Percentiles rank a stretch among this genome's conserved stretches.
Conservation (phyloP, 176 grass and related monocot species). For the Zea luxurians region DNA sequence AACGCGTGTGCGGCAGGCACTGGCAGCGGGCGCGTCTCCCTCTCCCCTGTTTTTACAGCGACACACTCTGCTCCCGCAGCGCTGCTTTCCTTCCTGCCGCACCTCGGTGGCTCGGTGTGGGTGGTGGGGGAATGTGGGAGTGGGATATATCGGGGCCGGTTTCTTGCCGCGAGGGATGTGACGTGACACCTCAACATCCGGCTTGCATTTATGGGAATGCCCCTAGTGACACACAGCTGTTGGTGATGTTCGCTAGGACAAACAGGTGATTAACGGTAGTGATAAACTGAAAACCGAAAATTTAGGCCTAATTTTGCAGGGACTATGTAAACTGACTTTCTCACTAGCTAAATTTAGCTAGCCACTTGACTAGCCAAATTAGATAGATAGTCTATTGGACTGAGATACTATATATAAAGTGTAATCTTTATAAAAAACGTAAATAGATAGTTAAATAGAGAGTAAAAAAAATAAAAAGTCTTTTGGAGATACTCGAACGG, state of each 20-base stretch:
- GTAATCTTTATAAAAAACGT: no score
- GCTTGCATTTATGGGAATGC: not conserved
- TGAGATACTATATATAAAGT: no score
- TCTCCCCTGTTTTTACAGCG: slow-evolving; percentile 45
- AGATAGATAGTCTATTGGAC: no score
- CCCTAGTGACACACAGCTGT: slow-evolving; percentile 19
- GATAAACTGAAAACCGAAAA: not conserved
- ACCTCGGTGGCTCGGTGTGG: not conserved
- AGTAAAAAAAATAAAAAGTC: no score
- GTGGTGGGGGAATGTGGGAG: no score
- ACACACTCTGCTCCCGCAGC: not conserved
- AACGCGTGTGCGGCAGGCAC: slow-evolving; percentile 39
- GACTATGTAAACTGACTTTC: no score
- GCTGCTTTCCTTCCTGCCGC: slow-evolving; percentile 13
- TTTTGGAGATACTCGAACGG: no score
- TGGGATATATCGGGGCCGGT: slow-evolving; percentile 17
- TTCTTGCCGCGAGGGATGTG: slow-evolving; percentile 31
- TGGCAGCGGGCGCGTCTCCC: slow-evolving; percentile 12
- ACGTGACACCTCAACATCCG: slow-evolving; percentile 41
- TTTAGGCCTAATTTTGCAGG: not conserved
- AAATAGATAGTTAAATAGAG: no score
- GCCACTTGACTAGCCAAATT: no score
- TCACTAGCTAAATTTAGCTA: no score
- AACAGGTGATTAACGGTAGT: slow-evolving; percentile 12
- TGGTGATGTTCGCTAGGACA: slow-evolving; percentile 21